These are phyloP conservation scores for Esteya vermicola DNA, from an alignment of 2,329 filamentous ascomycete species.

Conservation along the genomic window DNA sequence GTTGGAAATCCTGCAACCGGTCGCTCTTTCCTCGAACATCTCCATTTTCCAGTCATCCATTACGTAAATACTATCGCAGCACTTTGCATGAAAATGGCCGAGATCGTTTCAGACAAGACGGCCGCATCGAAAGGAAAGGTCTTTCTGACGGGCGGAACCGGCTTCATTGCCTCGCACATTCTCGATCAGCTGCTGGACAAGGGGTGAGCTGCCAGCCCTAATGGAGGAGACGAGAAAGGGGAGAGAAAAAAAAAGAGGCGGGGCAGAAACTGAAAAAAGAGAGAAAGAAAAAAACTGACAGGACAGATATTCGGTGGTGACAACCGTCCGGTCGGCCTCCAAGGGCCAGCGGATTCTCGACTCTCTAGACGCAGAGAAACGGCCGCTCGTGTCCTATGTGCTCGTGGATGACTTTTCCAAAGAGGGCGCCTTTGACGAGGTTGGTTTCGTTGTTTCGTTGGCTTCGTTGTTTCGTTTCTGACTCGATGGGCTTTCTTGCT, in stretches of 20 bases:
- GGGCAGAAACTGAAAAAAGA: constrained; percentile 6
- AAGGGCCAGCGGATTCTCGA: too few relatives aligned
- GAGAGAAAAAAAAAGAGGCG: background rate
- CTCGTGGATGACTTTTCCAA: constrained; percentile 62
- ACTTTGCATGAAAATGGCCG: background rate
- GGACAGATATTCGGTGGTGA: too few relatives aligned
- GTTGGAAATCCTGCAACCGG: too few relatives aligned
- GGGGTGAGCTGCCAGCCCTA: constrained; percentile 16
- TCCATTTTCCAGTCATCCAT: too few relatives aligned
- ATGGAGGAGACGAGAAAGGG: background rate
- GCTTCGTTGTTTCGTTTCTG: background rate
- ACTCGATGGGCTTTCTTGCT: too few relatives aligned
- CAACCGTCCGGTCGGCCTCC: too few relatives aligned
- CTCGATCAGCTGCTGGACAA: constrained; percentile 30
- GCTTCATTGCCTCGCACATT: constrained; percentile 40
- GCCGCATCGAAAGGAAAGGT: constrained; percentile 24
- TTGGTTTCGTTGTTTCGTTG: constrained; percentile 8
- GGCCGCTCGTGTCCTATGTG: constrained; percentile 17
- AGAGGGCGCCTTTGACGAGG: constrained; percentile 53
- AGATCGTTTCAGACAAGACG: background rate
- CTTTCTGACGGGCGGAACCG: constrained; percentile 33
- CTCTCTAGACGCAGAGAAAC: background rate
- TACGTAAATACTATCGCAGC: too few relatives aligned
- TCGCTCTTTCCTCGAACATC: too few relatives aligned
- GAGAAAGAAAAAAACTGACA: background rate